Percentiles rank a stretch among this genome's conserved stretches.
Evolutionary conservation across 148 eudicot species (phyloP).

Genomic region (Nepenthes mirabilis): DNA sequence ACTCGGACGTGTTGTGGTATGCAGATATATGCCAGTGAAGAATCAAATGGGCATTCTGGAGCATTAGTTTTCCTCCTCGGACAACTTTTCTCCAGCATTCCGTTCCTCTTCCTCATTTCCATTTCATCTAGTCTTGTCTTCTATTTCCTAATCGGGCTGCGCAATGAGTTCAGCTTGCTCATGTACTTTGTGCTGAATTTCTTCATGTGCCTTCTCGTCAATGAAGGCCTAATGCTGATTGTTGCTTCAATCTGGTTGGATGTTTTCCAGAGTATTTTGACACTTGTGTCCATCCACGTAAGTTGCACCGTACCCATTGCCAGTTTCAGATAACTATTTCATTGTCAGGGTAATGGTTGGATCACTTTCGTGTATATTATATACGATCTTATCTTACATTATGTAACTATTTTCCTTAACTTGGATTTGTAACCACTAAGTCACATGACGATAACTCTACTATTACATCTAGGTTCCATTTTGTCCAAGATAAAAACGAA

Average conservation of each 20-base stretch:
- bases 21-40: slow-evolving; percentile 75
- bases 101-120: slow-evolving; percentile 90
- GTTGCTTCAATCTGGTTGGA: slow-evolving; percentile 59
- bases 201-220: slow-evolving; percentile 78
- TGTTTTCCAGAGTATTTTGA: slow-evolving; percentile 70
- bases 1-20: slow-evolving; percentile 6
- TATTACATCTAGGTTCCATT: no score
- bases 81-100: slow-evolving; percentile 84
- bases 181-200: slow-evolving; percentile 87
- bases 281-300: slow-evolving; percentile 60
- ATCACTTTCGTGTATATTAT: no score
- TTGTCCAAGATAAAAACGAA: no score
- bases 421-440: no score
- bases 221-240: slow-evolving; percentile 74
- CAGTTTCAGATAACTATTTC: no score
- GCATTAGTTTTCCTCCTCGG: slow-evolving; percentile 74
- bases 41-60: slow-evolving; percentile 70
- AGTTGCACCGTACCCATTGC: slow-evolving; percentile 17
- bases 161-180: slow-evolving; percentile 80
- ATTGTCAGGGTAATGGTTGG: no score
- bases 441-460: no score
- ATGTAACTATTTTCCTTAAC: no score
- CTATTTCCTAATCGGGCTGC: slow-evolving; percentile 78
- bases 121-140: slow-evolving; percentile 81
- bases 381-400: no score